Percentiles rank a stretch among this genome's conserved stretches.
Conservation (phyloP, 345 rosid genomes). For the Physaria fendleri region DNA sequence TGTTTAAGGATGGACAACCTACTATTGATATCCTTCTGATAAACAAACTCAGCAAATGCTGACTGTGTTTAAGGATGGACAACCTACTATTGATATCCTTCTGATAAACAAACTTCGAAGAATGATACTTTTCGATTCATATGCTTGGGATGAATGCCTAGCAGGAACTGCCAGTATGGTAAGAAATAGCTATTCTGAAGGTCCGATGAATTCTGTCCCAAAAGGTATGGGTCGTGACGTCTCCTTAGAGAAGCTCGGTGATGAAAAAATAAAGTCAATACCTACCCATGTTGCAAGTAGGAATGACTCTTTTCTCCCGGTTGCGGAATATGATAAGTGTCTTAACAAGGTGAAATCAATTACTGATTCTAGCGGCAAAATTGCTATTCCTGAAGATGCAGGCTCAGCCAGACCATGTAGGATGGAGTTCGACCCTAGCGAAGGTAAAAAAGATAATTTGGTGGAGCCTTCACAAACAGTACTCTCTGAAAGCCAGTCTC, state of each 20-base stretch:
- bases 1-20: conserved; percentile 45
- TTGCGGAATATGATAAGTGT: conserved; percentile 13
- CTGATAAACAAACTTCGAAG: conserved; percentile 74
- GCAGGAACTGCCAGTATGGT: conserved; percentile 47
- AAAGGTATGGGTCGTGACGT: conserved; percentile 34
- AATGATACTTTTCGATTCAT: conserved; percentile 65
- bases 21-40: conserved; percentile 74
- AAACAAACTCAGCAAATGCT: too few species aligned
- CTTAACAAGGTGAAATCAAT: conserved; percentile 18
- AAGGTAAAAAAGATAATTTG: conserved; percentile 29
- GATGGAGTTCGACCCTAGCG: conserved; percentile 34
- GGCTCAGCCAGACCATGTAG: conserved; percentile 25
- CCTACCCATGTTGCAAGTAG: conserved; percentile 35
- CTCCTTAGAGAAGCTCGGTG: conserved; percentile 50
- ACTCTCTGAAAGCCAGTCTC: conserved; percentile 49
- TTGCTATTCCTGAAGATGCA: conserved; percentile 27
- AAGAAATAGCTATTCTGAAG: conserved; percentile 38
- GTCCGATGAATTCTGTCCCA: conserved; percentile 26
- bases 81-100: conserved; percentile 67
- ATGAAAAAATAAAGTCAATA: conserved; percentile 34
- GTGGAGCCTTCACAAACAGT: conserved; percentile 41
- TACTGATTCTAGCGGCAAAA: conserved; percentile 20
- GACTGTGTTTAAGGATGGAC: conserved; percentile 43
- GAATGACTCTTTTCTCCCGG: conserved; percentile 36
- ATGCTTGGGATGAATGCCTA: conserved; percentile 81